Conservation (phyloP, 1,284 basidiomycete genomes). For the Exobasidium cylindrosporum region DNA sequence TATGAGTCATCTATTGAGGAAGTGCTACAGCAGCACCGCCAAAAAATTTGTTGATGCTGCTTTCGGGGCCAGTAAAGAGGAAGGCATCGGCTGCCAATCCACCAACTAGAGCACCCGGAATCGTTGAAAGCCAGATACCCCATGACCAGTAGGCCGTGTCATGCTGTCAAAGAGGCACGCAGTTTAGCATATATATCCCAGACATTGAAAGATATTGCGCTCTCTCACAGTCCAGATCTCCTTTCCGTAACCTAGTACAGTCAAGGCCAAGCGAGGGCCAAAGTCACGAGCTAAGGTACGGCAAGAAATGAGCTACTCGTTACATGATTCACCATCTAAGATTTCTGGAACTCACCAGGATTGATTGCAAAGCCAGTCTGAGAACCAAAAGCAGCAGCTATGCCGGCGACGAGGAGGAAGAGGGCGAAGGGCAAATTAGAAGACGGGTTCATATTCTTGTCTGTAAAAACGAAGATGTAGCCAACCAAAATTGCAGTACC, state of each 20-base stretch:
- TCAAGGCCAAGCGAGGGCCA: constrained; percentile 20
- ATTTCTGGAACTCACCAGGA: constrained; percentile 64
- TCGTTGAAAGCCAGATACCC: constrained; percentile 60
- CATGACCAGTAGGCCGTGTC: constrained; percentile 73
- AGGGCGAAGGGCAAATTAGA: constrained; percentile 64
- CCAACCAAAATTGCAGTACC: constrained; percentile 38
- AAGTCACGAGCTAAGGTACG: constrained; percentile 3
- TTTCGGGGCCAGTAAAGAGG: constrained; percentile 54
- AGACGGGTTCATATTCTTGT: constrained; percentile 58
- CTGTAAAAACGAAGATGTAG: constrained; percentile 46
- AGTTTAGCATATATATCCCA: not conserved
- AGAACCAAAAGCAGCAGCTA: constrained; percentile 62
- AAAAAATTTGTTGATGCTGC: constrained; percentile 30
- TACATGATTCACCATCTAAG: not conserved
- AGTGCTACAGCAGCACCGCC: not conserved
- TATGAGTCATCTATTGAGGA: not conserved
- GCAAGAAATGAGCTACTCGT: not conserved
- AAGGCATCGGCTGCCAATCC: constrained; percentile 53
- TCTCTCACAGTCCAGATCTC: constrained; percentile 50
- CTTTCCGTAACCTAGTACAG: constrained; percentile 64
- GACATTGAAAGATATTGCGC: not conserved
- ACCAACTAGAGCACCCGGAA: constrained; percentile 52
- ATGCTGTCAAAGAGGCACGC: constrained; percentile 35
- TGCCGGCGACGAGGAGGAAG: constrained; percentile 61
- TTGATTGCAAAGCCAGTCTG: constrained; percentile 67